Percentiles rank a stretch among this genome's conserved stretches.
Evolutionary conservation across 1,139 yeast genomes (phyloP).

Genomic region (Debaryomyces psychrophilus): DNA sequence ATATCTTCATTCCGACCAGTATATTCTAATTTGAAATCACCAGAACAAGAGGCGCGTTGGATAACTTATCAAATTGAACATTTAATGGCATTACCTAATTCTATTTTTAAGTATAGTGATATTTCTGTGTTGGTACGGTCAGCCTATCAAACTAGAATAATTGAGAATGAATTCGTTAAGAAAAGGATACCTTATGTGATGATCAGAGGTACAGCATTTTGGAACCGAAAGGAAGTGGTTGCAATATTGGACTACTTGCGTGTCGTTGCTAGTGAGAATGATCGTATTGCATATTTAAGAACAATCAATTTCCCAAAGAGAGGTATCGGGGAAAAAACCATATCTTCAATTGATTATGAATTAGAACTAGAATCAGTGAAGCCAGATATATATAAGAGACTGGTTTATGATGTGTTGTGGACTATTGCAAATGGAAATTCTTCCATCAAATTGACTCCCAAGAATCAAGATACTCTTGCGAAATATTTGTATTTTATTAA

Average conservation of each 20-base stretch:
- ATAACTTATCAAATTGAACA: constrained; percentile 58
- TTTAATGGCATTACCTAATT: constrained; percentile 41
- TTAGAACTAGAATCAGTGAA: constrained; percentile 6
- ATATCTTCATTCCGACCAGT: constrained; percentile 50
- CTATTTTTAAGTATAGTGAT: constrained; percentile 51
- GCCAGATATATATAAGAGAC: constrained; percentile 1
- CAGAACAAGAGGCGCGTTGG: constrained; percentile 58
- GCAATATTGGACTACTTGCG: constrained; percentile 66
- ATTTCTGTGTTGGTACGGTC: constrained; percentile 74
- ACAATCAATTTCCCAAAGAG: constrained; percentile 63
- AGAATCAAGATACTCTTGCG: constrained; percentile 19
- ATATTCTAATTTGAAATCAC: constrained; percentile 39
- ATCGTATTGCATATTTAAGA: constrained; percentile 60
- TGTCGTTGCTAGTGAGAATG: constrained; percentile 57
- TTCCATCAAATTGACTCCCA: constrained; percentile 17
- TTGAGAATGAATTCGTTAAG: constrained; percentile 64
- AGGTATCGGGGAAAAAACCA: constrained; percentile 69
- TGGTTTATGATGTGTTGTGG: constrained; percentile 12
- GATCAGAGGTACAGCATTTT: constrained; percentile 73
- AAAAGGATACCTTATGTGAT: constrained; percentile 65
- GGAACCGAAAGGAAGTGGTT: constrained; percentile 75
- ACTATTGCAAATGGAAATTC: constrained; percentile 6
- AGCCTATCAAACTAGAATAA: constrained; percentile 54
- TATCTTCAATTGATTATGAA: constrained; percentile 23
- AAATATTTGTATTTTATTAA: constrained; percentile 35